Evolutionary conservation across 441 rosid species (phyloP), one percentile per base, ranked within the genome.

Genomic region (Euphorbia celastroides): DNA sequence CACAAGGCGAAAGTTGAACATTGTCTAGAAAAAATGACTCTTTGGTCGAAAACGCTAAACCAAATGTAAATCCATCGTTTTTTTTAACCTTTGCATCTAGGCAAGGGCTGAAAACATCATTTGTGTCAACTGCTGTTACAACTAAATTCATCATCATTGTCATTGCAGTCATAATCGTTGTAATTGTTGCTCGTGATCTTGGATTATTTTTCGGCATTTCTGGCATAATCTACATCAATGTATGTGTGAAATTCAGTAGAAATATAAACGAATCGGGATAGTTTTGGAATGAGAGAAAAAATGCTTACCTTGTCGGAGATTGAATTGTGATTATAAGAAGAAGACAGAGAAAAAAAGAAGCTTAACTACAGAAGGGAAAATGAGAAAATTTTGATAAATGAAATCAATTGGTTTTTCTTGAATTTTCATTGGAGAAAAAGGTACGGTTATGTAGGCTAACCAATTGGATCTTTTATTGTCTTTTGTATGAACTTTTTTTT

Each of bases 1-100:
- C 96, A 16, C 99, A 89, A 20, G 97, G 99, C 0, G 99, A 93
- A 72, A 88, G 88, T 71, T 90, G 99, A 56, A 75, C 67, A 61
- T 85, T 80, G 19, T 86, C 70, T 13, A 57, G 62, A 68, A 86
- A 91, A 76, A 93, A 89, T 8, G 84, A 81, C 42, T 87, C 96
- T 63, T 62, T 88, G 19, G 70, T 57, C 0, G 99, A 87, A 66
- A 91, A 85, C 0, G 84, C 95, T 14, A 93, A 41, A 13, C 96
- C 97, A 30, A 93, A 72, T n/a, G 93, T 79, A 72, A 93, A 93
- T 27, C 99, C 99, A 61, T 88, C 93, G 4, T 71, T 74, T 83
- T 75, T 90, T 75, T 79, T 83, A 58, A 88, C 76, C 34, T 73
- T 67, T 3, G 91, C 73, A 71, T 93, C 97, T 1, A 73, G 75